A percentile compares a stretch with the other conserved stretches of the same genome.
Conservation (phyloP, 306 rosid species). For the peach (Prunus persica) region DNA sequence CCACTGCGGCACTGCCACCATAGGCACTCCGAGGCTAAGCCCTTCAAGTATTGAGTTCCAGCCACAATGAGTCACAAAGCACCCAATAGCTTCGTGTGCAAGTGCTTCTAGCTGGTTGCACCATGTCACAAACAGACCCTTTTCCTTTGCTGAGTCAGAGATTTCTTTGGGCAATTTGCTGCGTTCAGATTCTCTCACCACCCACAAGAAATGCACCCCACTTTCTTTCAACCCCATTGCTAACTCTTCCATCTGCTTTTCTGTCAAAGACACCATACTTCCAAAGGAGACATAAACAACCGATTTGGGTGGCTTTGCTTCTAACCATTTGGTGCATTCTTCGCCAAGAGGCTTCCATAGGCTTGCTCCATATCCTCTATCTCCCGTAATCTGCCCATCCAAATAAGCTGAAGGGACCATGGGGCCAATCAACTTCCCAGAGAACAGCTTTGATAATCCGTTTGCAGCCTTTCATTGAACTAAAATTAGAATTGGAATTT, state of each 20-base stretch:
- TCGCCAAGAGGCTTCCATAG: conserved; percentile 23
- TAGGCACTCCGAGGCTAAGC: conserved; percentile 59
- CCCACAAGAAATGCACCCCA: conserved; percentile 36
- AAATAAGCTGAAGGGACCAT: conserved; percentile 51
- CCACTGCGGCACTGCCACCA: conserved; percentile 67
- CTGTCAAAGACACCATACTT: conserved; percentile 32
- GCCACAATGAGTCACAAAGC: conserved; percentile 66
- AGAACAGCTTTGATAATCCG: conserved; percentile 29
- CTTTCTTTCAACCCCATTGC: conserved; percentile 32
- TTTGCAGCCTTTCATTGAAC: background rate
- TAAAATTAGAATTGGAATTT: background rate
- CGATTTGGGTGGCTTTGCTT: conserved; percentile 27
- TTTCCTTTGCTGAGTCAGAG: conserved; percentile 25
- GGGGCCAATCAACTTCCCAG: conserved; percentile 35
- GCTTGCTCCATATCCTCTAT: conserved; percentile 35
- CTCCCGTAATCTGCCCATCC: conserved; percentile 30
- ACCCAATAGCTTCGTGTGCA: conserved; percentile 45
- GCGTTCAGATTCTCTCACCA: conserved; percentile 26
- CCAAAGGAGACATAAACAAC: conserved; percentile 49
- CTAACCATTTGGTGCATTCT: conserved; percentile 32
- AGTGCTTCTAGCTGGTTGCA: conserved; percentile 62
- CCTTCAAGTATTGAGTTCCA: conserved; percentile 74
- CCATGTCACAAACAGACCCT: conserved; percentile 43
- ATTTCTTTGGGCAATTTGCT: conserved; percentile 35
- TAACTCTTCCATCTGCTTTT: conserved; percentile 33